phyloP scores from a whole-genome alignment of 345 rosid species.

The Moricandia moricandioides region DNA sequence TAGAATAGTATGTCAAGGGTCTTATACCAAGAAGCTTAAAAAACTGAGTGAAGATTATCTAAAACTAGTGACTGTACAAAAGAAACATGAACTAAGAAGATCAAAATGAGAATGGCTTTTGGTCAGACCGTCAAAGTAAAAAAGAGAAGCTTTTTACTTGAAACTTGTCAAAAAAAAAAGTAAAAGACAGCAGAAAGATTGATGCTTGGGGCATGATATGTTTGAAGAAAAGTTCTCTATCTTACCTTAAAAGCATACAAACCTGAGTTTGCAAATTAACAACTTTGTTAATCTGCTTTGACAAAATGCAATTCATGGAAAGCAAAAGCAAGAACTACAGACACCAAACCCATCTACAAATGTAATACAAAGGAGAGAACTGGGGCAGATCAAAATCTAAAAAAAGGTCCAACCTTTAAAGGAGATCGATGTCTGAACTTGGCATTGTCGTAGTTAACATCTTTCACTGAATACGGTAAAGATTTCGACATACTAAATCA shows the following conservation, averaged over 20 bases:
- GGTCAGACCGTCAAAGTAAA: background rate
- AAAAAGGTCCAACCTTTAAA: slow-evolving; percentile 45
- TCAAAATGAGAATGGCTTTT: slow-evolving; percentile 5
- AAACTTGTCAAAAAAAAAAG: background rate
- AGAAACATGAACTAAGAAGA: slow-evolving; percentile 1
- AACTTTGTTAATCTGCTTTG: background rate
- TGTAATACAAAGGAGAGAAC: background rate
- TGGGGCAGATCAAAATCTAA: slow-evolving; percentile 23
- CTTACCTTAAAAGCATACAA: background rate
- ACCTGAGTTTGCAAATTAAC: slow-evolving; percentile 1
- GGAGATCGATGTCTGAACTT: slow-evolving; percentile 87
- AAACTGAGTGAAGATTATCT: background rate
- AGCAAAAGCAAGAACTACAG: background rate
- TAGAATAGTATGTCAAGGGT: background rate
- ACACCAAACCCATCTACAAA: slow-evolving; percentile 2
- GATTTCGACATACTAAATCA: slow-evolving; percentile 59
- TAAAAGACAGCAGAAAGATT: background rate
- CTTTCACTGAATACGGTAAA: slow-evolving; percentile 76
- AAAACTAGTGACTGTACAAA: slow-evolving; percentile 3
- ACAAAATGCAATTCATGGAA: too few species aligned
- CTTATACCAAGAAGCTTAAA: slow-evolving; percentile 2
- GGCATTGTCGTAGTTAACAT: slow-evolving; percentile 89
- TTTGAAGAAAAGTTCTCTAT: background rate
- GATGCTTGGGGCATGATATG: background rate
- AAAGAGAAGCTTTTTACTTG: background rate